Percentiles rank a stretch among this genome's conserved stretches.
Evolutionary conservation across 306 rosid species (phyloP).

Genomic region (Ceratonia siliqua): DNA sequence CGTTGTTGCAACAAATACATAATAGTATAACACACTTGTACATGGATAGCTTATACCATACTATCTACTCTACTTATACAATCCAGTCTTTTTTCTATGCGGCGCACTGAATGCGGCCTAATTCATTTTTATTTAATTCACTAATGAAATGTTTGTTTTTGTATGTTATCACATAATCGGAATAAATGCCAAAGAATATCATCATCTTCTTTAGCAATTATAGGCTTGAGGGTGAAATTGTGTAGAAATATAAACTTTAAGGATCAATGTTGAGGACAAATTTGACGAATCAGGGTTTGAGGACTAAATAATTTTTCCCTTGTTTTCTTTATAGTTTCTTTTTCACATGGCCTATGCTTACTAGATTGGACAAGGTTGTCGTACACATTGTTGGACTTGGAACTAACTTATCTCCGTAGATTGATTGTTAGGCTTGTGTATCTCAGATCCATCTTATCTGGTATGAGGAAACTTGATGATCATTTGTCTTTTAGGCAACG

Average conservation of each 20-base stretch:
- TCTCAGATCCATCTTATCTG: not conserved
- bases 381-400: not conserved
- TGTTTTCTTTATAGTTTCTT: not conserved
- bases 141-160: too few relatives aligned
- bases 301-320: not conserved
- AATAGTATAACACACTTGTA: too few relatives aligned
- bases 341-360: not conserved
- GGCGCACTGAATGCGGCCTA: too few relatives aligned
- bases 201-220: not conserved
- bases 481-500: constrained; percentile 49
- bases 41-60: too few relatives aligned
- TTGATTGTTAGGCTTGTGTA: not conserved
- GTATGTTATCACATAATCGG: not conserved
- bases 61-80: too few relatives aligned
- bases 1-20: too few relatives aligned
- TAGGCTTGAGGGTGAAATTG: not conserved
- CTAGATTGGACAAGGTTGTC: not conserved
- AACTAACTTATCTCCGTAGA: not conserved
- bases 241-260: not conserved
- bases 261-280: not conserved
- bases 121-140: too few relatives aligned
- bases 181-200: not conserved
- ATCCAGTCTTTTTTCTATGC: too few relatives aligned
- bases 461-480: constrained; percentile 2
- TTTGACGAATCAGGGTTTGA: not conserved